Conservation (phyloP, 176 grass and related monocot genomes). For the Stipa capillata region DNA sequence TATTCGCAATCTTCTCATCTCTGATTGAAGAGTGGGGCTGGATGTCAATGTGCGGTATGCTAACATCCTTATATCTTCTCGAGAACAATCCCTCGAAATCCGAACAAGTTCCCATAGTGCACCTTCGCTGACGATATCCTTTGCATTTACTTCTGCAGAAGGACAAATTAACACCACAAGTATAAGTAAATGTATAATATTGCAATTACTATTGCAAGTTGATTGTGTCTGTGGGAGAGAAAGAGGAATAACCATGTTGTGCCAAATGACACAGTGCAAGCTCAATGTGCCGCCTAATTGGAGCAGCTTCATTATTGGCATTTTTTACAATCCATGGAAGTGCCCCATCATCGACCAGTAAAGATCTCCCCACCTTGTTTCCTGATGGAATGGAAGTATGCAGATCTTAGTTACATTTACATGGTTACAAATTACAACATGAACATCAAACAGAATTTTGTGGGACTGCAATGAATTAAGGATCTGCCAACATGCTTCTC, state of each 20-base stretch:
- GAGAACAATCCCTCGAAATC: constrained; percentile 85
- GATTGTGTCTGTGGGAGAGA: background rate
- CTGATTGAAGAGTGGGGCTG: constrained; percentile 76
- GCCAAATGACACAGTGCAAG: constrained; percentile 95
- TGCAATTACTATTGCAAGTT: background rate
- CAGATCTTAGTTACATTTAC: constrained; percentile 5
- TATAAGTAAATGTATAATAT: background rate
- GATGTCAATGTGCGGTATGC: constrained; percentile 78
- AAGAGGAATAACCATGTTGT: constrained; percentile 60
- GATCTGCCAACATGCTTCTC: background rate
- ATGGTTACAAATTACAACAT: no score
- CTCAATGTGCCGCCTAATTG: constrained; percentile 93
- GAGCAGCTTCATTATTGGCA: constrained; percentile 94
- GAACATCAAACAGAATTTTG: background rate
- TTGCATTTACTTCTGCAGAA: constrained; percentile 78
- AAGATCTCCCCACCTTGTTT: constrained; percentile 74
- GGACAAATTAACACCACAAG: constrained; percentile 1
- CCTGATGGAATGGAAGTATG: constrained; percentile 35
- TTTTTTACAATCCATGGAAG: constrained; percentile 99
- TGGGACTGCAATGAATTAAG: background rate
- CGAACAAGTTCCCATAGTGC: constrained; percentile 97
- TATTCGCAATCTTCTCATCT: constrained; percentile 78
- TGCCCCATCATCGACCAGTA: constrained; percentile 85
- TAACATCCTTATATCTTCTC: constrained; percentile 88
- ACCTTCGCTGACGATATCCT: constrained; percentile 75